Percentiles rank a stretch among this genome's conserved stretches.
Evolutionary conservation across 1,139 yeast species (phyloP).

Genomic region (Tardiomyces digboiensis): DNA sequence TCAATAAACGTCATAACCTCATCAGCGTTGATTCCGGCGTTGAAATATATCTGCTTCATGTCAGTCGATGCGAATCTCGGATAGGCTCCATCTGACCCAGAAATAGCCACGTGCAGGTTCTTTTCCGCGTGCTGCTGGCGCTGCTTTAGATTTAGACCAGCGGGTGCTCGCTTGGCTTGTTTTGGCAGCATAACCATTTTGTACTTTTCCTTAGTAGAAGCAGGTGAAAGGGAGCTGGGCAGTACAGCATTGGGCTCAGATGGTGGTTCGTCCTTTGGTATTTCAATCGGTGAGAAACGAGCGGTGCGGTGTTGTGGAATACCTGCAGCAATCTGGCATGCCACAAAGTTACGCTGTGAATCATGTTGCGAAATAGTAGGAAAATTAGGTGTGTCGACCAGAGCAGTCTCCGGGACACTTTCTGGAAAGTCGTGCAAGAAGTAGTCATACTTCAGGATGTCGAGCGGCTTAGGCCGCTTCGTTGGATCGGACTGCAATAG

Average conservation of each 20-base stretch:
- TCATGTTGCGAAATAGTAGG: slow-evolving; percentile 46
- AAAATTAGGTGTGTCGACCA: slow-evolving; percentile 53
- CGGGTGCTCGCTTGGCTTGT: slow-evolving; percentile 10
- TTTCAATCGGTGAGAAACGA: slow-evolving; percentile 30
- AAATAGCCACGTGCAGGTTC: slow-evolving; percentile 1
- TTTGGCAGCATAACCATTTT: slow-evolving; percentile 40
- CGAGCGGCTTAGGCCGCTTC: slow-evolving; percentile 71
- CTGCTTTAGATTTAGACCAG: slow-evolving; percentile 1
- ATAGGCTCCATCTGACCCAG: slow-evolving; percentile 1
- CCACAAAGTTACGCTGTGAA: slow-evolving; percentile 54
- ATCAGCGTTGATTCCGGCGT: slow-evolving; percentile 1
- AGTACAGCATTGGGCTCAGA: slow-evolving; percentile 63
- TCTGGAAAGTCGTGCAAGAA: slow-evolving; percentile 86
- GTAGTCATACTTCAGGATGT: slow-evolving; percentile 62
- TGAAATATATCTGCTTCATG: slow-evolving; percentile 1
- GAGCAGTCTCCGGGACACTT: slow-evolving; percentile 50
- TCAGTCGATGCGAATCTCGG: not conserved
- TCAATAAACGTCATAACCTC: slow-evolving; percentile 3
- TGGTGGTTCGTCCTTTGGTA: slow-evolving; percentile 49
- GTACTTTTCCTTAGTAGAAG: slow-evolving; percentile 81
- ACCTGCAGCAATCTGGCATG: slow-evolving; percentile 41
- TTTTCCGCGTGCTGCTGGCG: slow-evolving; percentile 1
- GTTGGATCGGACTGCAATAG: slow-evolving; percentile 72
- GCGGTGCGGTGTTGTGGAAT: slow-evolving; percentile 30
- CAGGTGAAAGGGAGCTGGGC: slow-evolving; percentile 89